A percentile compares a stretch with the other conserved stretches of the same genome.
These are phyloP conservation scores for Stramenopiles sp. DNA, from an alignment of 352 stramenopile genomes.

Conservation along the genomic window DNA sequence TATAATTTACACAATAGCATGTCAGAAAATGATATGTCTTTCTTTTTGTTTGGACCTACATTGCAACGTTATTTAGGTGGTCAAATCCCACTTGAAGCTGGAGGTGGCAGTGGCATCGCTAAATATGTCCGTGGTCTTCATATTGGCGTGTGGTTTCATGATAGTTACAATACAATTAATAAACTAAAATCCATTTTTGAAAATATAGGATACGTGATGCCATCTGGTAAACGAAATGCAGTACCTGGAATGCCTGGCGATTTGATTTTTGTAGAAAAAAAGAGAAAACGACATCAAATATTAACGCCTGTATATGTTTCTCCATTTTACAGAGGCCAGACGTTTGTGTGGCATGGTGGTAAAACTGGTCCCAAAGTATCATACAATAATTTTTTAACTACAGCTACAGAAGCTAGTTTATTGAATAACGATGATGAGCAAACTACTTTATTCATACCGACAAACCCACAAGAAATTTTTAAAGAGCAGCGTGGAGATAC, in stretches of 20 bases:
- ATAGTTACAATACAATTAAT: background rate
- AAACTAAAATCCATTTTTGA: background rate
- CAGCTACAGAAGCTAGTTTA: background rate
- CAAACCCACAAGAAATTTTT: background rate
- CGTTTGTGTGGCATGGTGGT: background rate
- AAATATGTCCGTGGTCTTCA: background rate
- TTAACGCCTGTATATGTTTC: background rate
- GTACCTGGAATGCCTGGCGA: background rate
- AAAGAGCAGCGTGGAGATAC: background rate
- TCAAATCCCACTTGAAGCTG: background rate
- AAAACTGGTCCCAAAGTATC: background rate
- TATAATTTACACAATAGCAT: background rate
- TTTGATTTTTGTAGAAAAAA: background rate
- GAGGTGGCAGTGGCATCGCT: background rate
- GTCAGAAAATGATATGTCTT: background rate
- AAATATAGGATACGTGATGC: background rate
- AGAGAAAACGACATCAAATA: background rate
- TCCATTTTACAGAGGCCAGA: background rate
- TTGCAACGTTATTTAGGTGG: background rate
- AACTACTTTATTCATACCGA: background rate
- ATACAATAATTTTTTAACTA: background rate
- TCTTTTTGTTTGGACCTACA: background rate
- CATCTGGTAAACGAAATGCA: background rate
- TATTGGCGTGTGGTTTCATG: background rate
- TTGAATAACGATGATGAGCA: background rate